Base-by-base conservation (phyloP, 139 green algal species). In the Micractinium conductrix region DNA sequence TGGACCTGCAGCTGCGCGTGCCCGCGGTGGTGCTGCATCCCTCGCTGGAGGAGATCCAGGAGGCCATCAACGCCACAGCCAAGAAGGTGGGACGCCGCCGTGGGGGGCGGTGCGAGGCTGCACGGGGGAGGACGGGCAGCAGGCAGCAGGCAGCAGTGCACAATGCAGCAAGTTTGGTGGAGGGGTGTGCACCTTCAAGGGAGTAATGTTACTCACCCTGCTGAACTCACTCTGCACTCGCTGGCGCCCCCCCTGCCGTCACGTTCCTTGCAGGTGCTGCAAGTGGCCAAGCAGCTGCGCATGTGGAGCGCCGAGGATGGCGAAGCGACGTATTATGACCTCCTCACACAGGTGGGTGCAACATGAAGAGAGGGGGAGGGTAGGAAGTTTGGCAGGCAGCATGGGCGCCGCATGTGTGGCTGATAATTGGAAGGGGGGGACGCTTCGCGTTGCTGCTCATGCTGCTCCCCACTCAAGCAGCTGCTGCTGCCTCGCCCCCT, bases 1-100 rank as follows among this genome's bases (percentile, higher is more conserved):
- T 88, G 65, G 94, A 98, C 78, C 93, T 98, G 30, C 91, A 98
- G 92, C 94, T 98, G 53, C 95, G 93, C 75, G 91, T 98, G 48
- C 95, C 96, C 7, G 91, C 91, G 33, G 93, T 98, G 26, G 87
- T 85, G 48, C 92, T 97, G 78, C 96, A 94, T 85, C 96, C 96
- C 16, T 89, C 89, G 4, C 91, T 98, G 76, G 94, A 96, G 30
- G 93, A 95, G 28, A 97, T 98, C 70, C 96, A 98, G 93, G 70
- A 86, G 17, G 90, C 94, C 62, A 95, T 98, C 88, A 98, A 97
- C 86, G 81, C 86, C 33, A 94, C 90, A 38, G 93, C 92, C 68
- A 95, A 96, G 84, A 89, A 92, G 90, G 84, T 91, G 33, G 38
- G 87, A 7, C 5, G 37, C 37, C 28, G 37, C 38, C 21, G 50